These are phyloP conservation scores for Lepidium sativum DNA, from an alignment of 345 rosid species.

Conservation along the genomic window DNA sequence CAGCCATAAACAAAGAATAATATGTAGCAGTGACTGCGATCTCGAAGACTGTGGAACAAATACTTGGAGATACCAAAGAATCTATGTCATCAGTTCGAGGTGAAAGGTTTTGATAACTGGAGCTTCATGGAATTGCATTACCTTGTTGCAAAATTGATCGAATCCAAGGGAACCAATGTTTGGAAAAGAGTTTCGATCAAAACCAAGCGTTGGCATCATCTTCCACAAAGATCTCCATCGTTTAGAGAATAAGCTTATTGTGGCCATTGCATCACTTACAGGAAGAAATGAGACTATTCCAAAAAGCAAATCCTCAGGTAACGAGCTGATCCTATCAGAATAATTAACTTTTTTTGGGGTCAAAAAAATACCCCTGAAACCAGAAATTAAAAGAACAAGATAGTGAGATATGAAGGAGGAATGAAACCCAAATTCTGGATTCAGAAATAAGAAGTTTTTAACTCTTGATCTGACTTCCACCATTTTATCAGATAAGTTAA, in stretches of 20 bases:
- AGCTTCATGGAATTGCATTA: background rate
- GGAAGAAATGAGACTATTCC: background rate
- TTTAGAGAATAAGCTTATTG: background rate
- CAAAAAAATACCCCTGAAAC: no score
- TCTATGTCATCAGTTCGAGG: background rate
- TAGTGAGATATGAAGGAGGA: no score
- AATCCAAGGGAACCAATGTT: background rate
- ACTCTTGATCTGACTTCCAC: no score
- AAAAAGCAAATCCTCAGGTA: constrained; percentile 3
- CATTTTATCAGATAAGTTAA: no score
- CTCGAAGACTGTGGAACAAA: background rate
- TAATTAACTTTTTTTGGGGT: no score
- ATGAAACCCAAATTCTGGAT: no score
- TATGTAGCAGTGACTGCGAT: background rate
- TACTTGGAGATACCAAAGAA: background rate
- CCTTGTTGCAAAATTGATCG: background rate
- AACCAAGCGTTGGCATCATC: background rate
- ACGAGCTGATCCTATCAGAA: background rate
- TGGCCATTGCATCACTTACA: background rate
- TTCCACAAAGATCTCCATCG: constrained; percentile 11
- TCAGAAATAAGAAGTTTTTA: no score
- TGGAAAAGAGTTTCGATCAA: background rate
- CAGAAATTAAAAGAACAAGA: no score
- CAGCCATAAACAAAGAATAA: background rate
- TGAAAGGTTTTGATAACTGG: background rate